Evolutionary conservation across 148 eudicot species (phyloP), one percentile per base, ranked within the genome.

Genomic region (Vaccinium vitisidaea): DNA sequence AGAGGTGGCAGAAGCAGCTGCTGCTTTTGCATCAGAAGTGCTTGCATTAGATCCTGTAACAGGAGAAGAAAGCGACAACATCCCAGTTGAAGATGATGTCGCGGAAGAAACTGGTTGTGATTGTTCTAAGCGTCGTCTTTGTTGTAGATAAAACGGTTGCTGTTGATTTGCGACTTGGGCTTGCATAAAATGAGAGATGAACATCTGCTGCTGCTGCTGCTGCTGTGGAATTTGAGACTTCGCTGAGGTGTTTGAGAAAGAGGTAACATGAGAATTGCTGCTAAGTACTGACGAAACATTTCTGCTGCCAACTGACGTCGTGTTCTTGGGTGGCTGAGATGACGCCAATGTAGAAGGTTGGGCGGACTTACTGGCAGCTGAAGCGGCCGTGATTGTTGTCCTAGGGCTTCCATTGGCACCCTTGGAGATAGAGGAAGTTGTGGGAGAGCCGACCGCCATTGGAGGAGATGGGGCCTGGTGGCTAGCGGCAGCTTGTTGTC

Each of bases 371-470:
- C 84, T 93, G 76, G 90, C 88, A 4, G 91, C 86, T 25, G 98
- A 87, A 71, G 92, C 70, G 23, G 89, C 84, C 0, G 91, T 59
- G 1, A 90, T 39, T 9, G 86, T 82, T 19, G 91, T 90, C 87
- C 97, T 92, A 4, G 99, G 98, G 87, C 98, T 96, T 56, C 94
- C 97, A 84, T 95, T 85, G n/a, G 91, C 94, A 84, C 97, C 89
- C 83, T 94, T 96, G 2, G 99, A 94, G 15, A 94, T 83, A 2
- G 94, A 91, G 27, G 99, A 93, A 59, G 90, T 91, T 49, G 98
- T 91, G 10, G 98, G 98, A n/a, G 99, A 96, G 30, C 96, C 93
- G 63, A 91, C 94, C 82, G 90, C 81, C 95, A 95, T 88, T 5
- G 98, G 96, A 0, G 98, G 84, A 84, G 98, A 89, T 5, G 93